phyloP scores from a whole-genome alignment of 768 basidiomycete species.

The Tylopilus balloui region DNA sequence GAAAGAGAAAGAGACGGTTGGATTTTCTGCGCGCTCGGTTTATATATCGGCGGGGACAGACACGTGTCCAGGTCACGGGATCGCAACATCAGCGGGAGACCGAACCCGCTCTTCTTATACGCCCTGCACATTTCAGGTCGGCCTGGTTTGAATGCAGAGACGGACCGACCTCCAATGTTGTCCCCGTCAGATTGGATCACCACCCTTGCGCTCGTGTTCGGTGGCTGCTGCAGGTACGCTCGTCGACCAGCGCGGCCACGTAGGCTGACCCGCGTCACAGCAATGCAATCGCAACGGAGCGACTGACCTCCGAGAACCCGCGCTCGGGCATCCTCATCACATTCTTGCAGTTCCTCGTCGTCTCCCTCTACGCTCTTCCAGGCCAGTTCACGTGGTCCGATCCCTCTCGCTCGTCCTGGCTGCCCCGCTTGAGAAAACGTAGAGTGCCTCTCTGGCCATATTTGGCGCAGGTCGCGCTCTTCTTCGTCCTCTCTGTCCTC shows the following conservation, averaged over 20 bases:
- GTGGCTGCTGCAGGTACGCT: conserved; percentile 78
- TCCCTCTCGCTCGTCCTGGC: background rate
- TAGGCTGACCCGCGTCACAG: conserved; percentile 32
- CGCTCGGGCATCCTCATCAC: conserved; percentile 81
- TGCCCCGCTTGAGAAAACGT: conserved; percentile 54
- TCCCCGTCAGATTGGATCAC: conserved; percentile 46
- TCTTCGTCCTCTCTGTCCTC: conserved; percentile 72
- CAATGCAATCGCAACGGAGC: conserved; percentile 76
- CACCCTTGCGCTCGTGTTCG: conserved; percentile 74
- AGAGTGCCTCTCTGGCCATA: conserved; percentile 71
- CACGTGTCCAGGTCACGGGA: conserved; percentile 30
- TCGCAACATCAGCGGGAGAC: conserved; percentile 14
- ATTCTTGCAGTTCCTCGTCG: conserved; percentile 76
- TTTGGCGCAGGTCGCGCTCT: conserved; percentile 75
- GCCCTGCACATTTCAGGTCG: background rate
- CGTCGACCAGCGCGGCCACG: background rate
- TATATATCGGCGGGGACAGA: conserved; percentile 13
- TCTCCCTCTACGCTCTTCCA: conserved; percentile 71
- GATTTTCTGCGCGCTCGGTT: conserved; percentile 10
- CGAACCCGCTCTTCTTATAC: background rate
- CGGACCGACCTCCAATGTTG: conserved; percentile 8
- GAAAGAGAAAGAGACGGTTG: background rate
- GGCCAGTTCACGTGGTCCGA: conserved; percentile 47
- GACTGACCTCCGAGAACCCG: conserved; percentile 63
- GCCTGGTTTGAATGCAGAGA: background rate